phyloP scores from a whole-genome alignment of 2,329 filamentous ascomycete genomes.

The Gaeumannomyces sp. region DNA sequence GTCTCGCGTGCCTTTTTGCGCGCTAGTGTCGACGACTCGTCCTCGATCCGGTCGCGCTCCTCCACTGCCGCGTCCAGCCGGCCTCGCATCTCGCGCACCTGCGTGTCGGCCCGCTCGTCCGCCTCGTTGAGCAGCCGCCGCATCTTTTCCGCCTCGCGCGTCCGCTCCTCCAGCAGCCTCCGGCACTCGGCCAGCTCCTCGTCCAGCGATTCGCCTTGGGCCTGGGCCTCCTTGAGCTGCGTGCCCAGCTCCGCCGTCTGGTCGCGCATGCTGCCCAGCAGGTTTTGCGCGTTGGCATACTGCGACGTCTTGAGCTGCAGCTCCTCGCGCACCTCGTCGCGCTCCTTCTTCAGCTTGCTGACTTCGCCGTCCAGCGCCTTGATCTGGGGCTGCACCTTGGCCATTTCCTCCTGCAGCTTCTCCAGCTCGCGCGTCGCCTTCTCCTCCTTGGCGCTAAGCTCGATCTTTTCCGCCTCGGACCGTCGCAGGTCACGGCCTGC shows the following conservation, averaged over 20 bases:
- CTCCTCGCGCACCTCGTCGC: slow-evolving; percentile 66
- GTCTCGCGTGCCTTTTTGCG: slow-evolving; percentile 73
- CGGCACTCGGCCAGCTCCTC: slow-evolving; percentile 90
- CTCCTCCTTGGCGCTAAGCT: slow-evolving; percentile 67
- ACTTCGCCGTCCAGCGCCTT: slow-evolving; percentile 69
- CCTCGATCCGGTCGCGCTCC: slow-evolving; percentile 86
- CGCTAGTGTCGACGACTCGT: slow-evolving; percentile 74
- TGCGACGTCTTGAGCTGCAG: slow-evolving; percentile 78
- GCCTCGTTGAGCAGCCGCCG: slow-evolving; percentile 79
- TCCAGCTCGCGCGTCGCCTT: slow-evolving; percentile 64
- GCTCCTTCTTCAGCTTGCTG: slow-evolving; percentile 61
- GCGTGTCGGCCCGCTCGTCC: slow-evolving; percentile 72
- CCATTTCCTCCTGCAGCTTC: slow-evolving; percentile 65
- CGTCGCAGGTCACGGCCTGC: slow-evolving; percentile 72
- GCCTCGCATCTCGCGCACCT: slow-evolving; percentile 82
- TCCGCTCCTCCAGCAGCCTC: slow-evolving; percentile 77
- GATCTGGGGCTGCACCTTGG: slow-evolving; percentile 55
- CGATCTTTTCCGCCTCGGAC: slow-evolving; percentile 71
- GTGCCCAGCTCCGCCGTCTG: slow-evolving; percentile 82
- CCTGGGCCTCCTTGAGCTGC: slow-evolving; percentile 84
- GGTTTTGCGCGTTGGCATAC: slow-evolving; percentile 74
- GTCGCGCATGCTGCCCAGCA: slow-evolving; percentile 89
- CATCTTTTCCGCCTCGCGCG: slow-evolving; percentile 92
- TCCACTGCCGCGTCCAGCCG: slow-evolving; percentile 87
- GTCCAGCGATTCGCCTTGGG: slow-evolving; percentile 77